Percentiles rank a stretch among this genome's conserved stretches.
These are phyloP conservation scores for Arthrobotrys sinensis DNA, from an alignment of 2,329 filamentous ascomycete genomes.

Conservation along the genomic window DNA sequence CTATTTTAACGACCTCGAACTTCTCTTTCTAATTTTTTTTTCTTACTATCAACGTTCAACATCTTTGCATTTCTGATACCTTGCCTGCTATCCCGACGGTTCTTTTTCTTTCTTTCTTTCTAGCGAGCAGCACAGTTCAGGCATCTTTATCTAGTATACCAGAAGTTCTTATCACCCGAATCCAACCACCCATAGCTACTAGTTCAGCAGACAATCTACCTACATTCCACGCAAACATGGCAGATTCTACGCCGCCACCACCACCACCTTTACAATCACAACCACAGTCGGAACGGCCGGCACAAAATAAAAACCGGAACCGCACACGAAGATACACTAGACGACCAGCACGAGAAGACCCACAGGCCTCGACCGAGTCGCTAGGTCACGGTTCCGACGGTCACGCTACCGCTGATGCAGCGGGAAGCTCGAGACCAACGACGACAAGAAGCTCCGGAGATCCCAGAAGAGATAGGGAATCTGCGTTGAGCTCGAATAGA, in stretches of 20 bases:
- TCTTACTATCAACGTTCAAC: background rate
- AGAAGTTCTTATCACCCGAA: background rate
- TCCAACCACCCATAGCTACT: background rate
- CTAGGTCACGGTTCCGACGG: conserved; percentile 41
- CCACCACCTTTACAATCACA: conserved; percentile 19
- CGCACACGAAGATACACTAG: conserved; percentile 40
- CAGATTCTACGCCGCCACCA: conserved; percentile 25
- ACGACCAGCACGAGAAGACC: conserved; percentile 39
- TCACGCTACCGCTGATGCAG: conserved; percentile 29
- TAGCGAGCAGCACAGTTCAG: too few relatives aligned
- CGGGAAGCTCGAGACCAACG: conserved; percentile 36
- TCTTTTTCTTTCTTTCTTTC: too few relatives aligned
- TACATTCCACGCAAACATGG: conserved; percentile 40
- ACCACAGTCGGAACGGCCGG: conserved; percentile 21
- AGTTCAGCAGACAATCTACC: background rate
- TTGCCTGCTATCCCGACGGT: too few relatives aligned
- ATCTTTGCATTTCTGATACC: too few relatives aligned
- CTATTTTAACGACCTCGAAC: background rate
- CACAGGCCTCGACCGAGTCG: conserved; percentile 43
- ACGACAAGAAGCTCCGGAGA: conserved; percentile 38
- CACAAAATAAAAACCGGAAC: conserved; percentile 45
- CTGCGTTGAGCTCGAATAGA: conserved; percentile 48
- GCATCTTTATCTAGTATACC: background rate
- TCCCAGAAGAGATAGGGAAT: conserved; percentile 31
- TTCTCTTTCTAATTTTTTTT: background rate